Base-by-base conservation (phyloP, 164 flowering plant species). In the Nymphaea colorata region DNA sequence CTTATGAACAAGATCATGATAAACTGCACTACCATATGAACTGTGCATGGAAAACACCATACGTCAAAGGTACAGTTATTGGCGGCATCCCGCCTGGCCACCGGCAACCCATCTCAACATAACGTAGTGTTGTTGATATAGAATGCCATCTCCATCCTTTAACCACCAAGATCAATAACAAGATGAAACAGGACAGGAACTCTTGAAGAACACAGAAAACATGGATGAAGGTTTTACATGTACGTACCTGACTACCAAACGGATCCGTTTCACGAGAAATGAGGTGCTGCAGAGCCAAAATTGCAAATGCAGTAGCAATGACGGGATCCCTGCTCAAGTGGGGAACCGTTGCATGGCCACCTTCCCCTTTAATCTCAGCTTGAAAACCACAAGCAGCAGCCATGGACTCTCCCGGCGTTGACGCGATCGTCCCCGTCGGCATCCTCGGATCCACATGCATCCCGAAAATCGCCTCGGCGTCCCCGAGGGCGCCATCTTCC, bases 201-300 rank as follows among this genome's bases (percentile, higher is more conserved):
- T 25, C 36, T 25, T 25, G 36, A 25, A 25, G 36, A 25, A 25
- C 36, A 25, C 36, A 25, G 36, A 25, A 25, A 25, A 25, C 36
- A 25, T 25, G 1, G 36, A 25, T 25, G 36, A 25, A 25, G 36
- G 36, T 25, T 25, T 25, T 25, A 25, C 36, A 25, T 25, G 36
- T 25, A 25, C 36, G 36, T 80, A 90, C 96, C 72, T 83, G 85
- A 76, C 90, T 84, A 12, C 79, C 73, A 36, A 93, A 87, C 17
- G 93, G 96, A 82, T 89, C 85, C 4, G 72, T 69, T 77, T 90
- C 98, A 78, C 96, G 83, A 2, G 98, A 88, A 65, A 85, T 77
- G 53, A 93, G 78, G 65, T 84, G 87, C 66, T 93, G 98, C 78
- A 93, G 68, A 51, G 92, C 87, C 72, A 93, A 73, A 75, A 93